These are phyloP conservation scores for Citrullus amarus DNA, from an alignment of 306 rosid species.

Conservation along the genomic window DNA sequence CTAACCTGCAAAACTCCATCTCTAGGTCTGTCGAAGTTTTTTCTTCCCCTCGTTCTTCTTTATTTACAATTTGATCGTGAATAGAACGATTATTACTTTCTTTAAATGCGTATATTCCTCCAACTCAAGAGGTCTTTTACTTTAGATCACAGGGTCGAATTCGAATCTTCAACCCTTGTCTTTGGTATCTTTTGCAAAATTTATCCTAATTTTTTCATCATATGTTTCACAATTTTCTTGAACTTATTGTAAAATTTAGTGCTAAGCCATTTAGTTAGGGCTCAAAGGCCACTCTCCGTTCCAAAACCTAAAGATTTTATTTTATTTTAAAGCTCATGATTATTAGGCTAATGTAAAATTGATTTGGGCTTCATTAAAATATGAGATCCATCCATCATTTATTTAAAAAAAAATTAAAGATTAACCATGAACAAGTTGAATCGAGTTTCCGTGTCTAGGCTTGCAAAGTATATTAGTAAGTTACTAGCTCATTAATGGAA, in stretches of 20 bases:
- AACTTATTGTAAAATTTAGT: not conserved
- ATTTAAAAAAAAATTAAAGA: not conserved
- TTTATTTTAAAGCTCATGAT: too few species aligned
- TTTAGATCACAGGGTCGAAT: too few species aligned
- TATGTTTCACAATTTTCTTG: too few species aligned
- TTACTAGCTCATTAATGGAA: not conserved
- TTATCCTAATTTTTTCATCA: too few species aligned
- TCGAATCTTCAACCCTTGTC: not conserved
- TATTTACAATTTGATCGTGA: too few species aligned
- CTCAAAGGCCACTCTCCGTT: not conserved
- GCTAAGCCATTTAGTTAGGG: not conserved
- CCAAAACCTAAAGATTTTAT: not conserved
- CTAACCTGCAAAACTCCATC: too few species aligned
- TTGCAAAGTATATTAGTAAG: not conserved
- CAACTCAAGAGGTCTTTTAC: not conserved
- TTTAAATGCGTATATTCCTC: not conserved
- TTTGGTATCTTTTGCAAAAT: not conserved
- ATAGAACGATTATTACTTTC: too few species aligned
- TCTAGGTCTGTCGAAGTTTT: too few species aligned
- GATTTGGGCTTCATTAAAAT: not conserved
- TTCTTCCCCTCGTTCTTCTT: not conserved
- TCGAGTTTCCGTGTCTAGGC: not conserved
- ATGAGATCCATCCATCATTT: not conserved
- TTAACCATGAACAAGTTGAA: not conserved
- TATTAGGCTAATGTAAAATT: not conserved